Evolutionary conservation across 805 yeast genomes (phyloP), one percentile per base, ranked within the genome.

Genomic region (Pichia scutulata): DNA sequence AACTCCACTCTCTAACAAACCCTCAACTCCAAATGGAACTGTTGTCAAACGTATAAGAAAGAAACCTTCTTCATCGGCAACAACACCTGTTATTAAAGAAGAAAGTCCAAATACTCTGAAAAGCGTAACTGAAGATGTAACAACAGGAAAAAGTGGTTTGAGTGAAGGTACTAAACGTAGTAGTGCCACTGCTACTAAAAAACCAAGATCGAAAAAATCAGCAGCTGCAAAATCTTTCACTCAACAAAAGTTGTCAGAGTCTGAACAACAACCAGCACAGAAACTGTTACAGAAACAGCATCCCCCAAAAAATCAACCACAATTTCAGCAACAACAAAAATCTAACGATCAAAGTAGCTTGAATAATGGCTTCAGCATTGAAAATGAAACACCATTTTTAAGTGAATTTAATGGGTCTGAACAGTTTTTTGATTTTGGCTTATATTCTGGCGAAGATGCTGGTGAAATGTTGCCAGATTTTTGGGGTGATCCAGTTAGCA

Each of bases 401-500:
- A 72, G 69, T 44, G 57, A 54, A 30, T 49, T 52, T 18, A 46
- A 44, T 41, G 28, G 44, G 13, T 71, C 74, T 10, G 73, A 73
- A 39, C 69, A 55, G 41, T 68, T 64, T 30, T 49, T 51, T 44
- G 69, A 61, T 47, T 52, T 66, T 44, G 62, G 65, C 4, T 59
- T 54, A 52, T 47, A 61, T 69, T 50, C 74, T 65, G 41, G 63
- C 60, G 59, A 67, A 64, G 52, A 65, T 59, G 49, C 67, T 53
- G 24, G 63, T 60, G 55, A 49, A 10, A 52, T 46, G 26, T 44
- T 54, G 26, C 39, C 52, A 9, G 52, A 50, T 53, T 64, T 62
- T 48, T 73, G 77, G 76, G 69, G 69, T 21, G 77, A 71, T 51
- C 62, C 71, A 45, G 75, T 70, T 33, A 73, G 70, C 12, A 46